Base-by-base conservation (phyloP, 2,329 filamentous ascomycete genomes). In the Phaeosphaeriaceae sp. region DNA sequence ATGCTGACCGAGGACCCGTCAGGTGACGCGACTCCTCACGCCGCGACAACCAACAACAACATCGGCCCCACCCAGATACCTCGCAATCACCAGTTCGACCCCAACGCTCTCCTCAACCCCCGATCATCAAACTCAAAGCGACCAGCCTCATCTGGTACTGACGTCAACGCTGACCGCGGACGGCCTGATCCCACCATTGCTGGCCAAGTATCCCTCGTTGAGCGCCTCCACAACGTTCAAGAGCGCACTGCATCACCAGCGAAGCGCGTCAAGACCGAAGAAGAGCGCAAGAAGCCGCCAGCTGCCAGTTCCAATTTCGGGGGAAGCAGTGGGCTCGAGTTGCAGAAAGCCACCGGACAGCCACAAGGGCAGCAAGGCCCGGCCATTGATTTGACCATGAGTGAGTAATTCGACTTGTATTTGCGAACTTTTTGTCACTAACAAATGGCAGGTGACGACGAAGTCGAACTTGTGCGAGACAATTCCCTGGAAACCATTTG, bases 141-240 rank as follows among this genome's bases (percentile, higher is more conserved):
- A 6, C 68, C 75, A 40, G 74, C 71, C 0, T 67, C 70, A 6
- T 61, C 66, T 7, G 63, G 66, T 28, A 57, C 53, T 23, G 67
- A 67, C 6, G 28, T 54, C 24, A 66, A 66, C 8, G 32, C 46
- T 21, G 68, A 74, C 23, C 65, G 69, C 23, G 72, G 70, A 49
- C 62, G 67, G 43, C 63, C 68, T 4, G 68, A 71, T 8, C 54
- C 60, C 13, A 59, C 60, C 19, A 65, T 58, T 28, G 42, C 55
- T 17, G 85, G 86, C 24, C 84, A 87, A 65, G 83, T 84, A 10
- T 79, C 80, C 55, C 87, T 93, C 80, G 87, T 97, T 48, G 92
- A 96, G 76, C 86, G 88, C 30, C 83, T 93, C 73, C 92, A 94
- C 74, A 89, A 90, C 65, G 86, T 96, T 15, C 85, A 91, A 65